These are phyloP conservation scores for Naganishia sp. DNA, from an alignment of 1,284 basidiomycete genomes.

Conservation along the genomic window DNA sequence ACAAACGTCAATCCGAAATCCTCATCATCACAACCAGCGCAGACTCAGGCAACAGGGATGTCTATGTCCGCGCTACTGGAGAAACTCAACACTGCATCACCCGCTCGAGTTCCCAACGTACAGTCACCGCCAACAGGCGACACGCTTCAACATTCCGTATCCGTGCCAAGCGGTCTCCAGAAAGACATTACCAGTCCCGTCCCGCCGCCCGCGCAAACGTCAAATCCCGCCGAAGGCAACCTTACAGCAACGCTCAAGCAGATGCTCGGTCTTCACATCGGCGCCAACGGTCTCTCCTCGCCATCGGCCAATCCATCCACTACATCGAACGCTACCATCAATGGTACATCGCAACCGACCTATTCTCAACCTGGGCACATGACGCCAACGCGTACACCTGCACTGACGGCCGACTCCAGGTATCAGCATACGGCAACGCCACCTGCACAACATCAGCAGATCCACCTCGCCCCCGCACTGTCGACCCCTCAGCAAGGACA, in stretches of 20 bases:
- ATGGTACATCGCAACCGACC: not conserved
- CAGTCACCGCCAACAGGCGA: not conserved
- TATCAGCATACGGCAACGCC: not conserved
- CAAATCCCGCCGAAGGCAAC: not conserved
- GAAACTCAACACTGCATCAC: constrained; percentile 4
- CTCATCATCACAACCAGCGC: not conserved
- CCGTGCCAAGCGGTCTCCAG: not conserved
- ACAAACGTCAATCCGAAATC: not conserved
- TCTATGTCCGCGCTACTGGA: constrained; percentile 14
- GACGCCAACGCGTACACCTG: constrained; percentile 14
- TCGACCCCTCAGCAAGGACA: no score
- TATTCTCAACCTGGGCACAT: not conserved
- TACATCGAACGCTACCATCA: not conserved
- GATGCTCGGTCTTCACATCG: no score
- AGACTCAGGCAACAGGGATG: constrained; percentile 14
- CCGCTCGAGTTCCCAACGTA: not conserved
- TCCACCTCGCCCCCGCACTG: constrained; percentile 15
- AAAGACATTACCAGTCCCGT: constrained; percentile 1
- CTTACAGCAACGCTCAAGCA: not conserved
- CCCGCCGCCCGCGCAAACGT: not conserved
- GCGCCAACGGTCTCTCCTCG: no score
- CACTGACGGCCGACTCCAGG: not conserved
- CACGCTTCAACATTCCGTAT: constrained; percentile 8
- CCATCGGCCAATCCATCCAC: not conserved
- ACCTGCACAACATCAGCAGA: constrained; percentile 1